A percentile compares a stretch with the other conserved stretches of the same genome.
Evolutionary conservation across 352 stramenopile genomes (phyloP).

Genomic region (Pythium utonaiense): DNA sequence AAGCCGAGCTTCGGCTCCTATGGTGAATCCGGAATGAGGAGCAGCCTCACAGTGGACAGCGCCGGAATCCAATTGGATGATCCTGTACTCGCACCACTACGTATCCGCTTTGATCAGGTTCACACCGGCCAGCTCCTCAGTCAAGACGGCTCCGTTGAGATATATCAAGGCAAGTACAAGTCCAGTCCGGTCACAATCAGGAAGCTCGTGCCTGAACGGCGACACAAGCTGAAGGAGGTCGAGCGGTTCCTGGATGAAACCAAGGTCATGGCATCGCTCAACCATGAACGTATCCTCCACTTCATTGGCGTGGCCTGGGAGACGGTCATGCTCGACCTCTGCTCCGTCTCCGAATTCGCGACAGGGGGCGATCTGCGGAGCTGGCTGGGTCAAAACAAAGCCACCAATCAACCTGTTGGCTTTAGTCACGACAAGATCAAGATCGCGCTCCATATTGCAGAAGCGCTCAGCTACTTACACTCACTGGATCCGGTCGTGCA

Average conservation of each 20-base stretch:
- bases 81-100: background rate
- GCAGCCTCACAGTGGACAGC: background rate
- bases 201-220: background rate
- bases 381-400: background rate
- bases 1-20: constrained; percentile 4
- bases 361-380: background rate
- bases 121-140: constrained; percentile 1
- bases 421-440: background rate
- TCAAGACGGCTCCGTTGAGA: constrained; percentile 2
- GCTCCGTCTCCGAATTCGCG: background rate
- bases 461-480: background rate
- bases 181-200: background rate
- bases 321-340: background rate
- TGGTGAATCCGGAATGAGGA: background rate
- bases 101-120: constrained; percentile 5
- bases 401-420: background rate
- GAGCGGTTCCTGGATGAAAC: background rate
- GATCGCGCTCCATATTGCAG: background rate
- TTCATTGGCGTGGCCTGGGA: background rate
- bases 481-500: background rate
- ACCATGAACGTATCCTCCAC: background rate
- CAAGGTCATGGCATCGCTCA: background rate
- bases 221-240: background rate
- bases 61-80: background rate
- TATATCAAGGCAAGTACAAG: background rate